Conservation (phyloP, 2,329 filamentous ascomycete genomes). For the Ophiobolus disseminans region DNA sequence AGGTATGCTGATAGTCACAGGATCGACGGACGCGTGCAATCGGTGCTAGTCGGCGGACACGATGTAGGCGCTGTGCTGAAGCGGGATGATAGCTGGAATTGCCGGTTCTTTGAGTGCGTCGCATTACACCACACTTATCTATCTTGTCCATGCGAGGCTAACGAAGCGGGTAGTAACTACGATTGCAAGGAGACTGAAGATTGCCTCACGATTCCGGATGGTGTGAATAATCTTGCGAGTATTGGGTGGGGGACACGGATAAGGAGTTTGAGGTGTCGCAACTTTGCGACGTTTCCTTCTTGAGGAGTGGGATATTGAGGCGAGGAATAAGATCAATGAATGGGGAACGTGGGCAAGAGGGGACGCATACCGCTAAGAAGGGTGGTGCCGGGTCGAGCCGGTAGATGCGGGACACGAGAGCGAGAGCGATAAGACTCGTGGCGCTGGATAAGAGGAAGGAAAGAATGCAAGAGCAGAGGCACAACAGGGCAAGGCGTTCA, state of each 20-base stretch:
- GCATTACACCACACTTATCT: background rate
- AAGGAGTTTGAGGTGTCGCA: slow-evolving; percentile 36
- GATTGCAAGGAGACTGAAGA: slow-evolving; percentile 31
- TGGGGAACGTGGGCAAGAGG: no score
- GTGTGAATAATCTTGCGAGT: slow-evolving; percentile 42
- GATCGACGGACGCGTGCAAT: slow-evolving; percentile 44
- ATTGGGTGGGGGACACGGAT: slow-evolving; percentile 38
- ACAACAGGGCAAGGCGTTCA: no score
- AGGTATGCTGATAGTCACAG: slow-evolving; percentile 12
- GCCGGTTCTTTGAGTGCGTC: slow-evolving; percentile 44
- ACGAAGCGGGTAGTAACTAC: slow-evolving; percentile 39
- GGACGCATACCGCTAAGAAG: no score
- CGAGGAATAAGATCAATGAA: background rate
- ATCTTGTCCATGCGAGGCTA: no score
- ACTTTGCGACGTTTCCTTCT: slow-evolving; percentile 11
- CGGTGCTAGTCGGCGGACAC: slow-evolving; percentile 40
- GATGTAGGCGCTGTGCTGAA: slow-evolving; percentile 32
- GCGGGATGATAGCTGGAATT: slow-evolving; percentile 42
- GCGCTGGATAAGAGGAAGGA: no score
- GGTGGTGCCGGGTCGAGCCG: no score
- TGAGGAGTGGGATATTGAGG: background rate
- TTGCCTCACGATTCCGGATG: slow-evolving; percentile 35
- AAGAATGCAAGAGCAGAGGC: no score
- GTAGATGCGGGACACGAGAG: no score
- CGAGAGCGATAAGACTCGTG: no score